Evolutionary conservation across 805 yeast genomes (phyloP).

Genomic region (Tetrapisispora fleetii): DNA sequence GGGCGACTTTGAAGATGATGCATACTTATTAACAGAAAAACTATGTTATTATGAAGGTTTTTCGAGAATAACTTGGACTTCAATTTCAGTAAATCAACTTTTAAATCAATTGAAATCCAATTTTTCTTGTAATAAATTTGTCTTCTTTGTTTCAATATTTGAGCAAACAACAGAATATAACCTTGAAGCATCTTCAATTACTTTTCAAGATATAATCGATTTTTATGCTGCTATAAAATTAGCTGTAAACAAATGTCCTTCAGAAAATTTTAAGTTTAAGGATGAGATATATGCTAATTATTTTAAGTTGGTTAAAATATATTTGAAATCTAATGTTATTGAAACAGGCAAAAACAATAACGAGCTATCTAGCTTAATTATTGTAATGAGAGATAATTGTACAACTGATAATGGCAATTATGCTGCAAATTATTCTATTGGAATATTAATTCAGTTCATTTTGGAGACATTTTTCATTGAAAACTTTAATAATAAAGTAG

Average conservation of each 20-base stretch:
- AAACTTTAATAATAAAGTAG: not conserved
- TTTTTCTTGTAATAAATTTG: slow-evolving; percentile 20
- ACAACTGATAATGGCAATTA: slow-evolving; percentile 21
- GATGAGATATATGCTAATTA: slow-evolving; percentile 24
- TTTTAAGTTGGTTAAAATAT: slow-evolving; percentile 17
- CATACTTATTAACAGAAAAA: not conserved
- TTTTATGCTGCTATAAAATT: slow-evolving; percentile 10
- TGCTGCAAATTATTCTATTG: slow-evolving; percentile 15
- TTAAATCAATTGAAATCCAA: not conserved
- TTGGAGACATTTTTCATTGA: slow-evolving; percentile 8
- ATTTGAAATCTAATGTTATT: slow-evolving; percentile 14
- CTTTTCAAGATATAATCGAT: slow-evolving; percentile 8
- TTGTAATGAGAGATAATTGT: slow-evolving; percentile 12
- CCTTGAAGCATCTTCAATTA: slow-evolving; percentile 2
- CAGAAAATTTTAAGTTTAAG: slow-evolving; percentile 19
- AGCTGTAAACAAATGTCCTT: not conserved
- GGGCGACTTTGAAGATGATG: not conserved
- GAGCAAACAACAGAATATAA: slow-evolving; percentile 8
- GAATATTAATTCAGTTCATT: slow-evolving; percentile 11
- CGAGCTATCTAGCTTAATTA: slow-evolving; percentile 13
- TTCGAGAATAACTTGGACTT: slow-evolving; percentile 19
- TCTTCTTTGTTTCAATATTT: slow-evolving; percentile 22
- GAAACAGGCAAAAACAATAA: not conserved
- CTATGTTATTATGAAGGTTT: slow-evolving; percentile 14
- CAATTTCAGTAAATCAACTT: not conserved